Conservation (phyloP, 2,329 filamentous ascomycete genomes). For the Zasmidium angulare region DNA sequence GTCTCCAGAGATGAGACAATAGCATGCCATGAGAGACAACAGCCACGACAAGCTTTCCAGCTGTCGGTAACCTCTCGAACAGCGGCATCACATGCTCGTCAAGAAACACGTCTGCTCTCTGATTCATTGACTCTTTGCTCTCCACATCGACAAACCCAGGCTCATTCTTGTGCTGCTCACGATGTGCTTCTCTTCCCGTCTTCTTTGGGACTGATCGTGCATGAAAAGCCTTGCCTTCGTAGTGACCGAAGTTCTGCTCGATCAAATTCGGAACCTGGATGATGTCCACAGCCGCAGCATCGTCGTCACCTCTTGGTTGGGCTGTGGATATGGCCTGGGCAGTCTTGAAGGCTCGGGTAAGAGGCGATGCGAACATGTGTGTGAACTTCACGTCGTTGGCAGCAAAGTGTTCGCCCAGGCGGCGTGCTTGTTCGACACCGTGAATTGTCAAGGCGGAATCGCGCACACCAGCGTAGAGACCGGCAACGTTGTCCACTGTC, state of each 20-base stretch:
- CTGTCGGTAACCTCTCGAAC: slow-evolving; percentile 37
- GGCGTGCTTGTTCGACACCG: slow-evolving; percentile 74
- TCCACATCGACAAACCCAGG: slow-evolving; percentile 61
- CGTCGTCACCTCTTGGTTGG: slow-evolving; percentile 38
- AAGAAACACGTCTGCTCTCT: slow-evolving; percentile 66
- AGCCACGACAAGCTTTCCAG: slow-evolving; percentile 49
- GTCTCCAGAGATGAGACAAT: slow-evolving; percentile 66
- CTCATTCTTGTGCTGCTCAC: slow-evolving; percentile 41
- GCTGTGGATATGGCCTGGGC: slow-evolving; percentile 64
- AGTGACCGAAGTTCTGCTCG: slow-evolving; percentile 73
- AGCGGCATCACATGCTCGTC: slow-evolving; percentile 62
- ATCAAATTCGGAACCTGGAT: slow-evolving; percentile 55
- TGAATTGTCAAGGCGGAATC: slow-evolving; percentile 81
- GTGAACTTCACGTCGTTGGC: slow-evolving; percentile 63
- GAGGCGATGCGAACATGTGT: slow-evolving; percentile 75
- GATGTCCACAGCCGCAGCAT: slow-evolving; percentile 32
- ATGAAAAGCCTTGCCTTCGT: slow-evolving; percentile 64
- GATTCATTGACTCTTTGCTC: slow-evolving; percentile 64
- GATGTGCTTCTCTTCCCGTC: slow-evolving; percentile 41
- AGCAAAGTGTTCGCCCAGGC: slow-evolving; percentile 67
- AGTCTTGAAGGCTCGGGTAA: slow-evolving; percentile 71
- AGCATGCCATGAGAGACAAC: slow-evolving; percentile 84
- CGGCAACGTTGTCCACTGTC: slow-evolving; percentile 78
- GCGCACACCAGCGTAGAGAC: slow-evolving; percentile 74
- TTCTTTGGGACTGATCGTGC: slow-evolving; percentile 39